phyloP scores from a whole-genome alignment of 2,329 filamentous ascomycete genomes.

The Penicillium frequentans region DNA sequence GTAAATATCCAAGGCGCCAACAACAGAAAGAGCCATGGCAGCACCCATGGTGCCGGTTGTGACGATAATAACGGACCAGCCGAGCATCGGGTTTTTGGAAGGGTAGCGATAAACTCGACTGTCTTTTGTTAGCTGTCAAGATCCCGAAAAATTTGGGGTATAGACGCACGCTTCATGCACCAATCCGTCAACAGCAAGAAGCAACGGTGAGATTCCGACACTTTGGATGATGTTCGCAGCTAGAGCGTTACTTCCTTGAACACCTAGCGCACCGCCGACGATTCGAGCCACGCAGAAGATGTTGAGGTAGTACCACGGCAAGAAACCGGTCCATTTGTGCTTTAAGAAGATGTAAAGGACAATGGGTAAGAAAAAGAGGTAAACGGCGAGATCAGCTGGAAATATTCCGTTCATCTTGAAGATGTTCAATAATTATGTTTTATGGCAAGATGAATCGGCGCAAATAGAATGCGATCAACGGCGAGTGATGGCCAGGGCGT shows the following conservation, averaged over 20 bases:
- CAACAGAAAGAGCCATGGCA: background rate
- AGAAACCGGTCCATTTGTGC: background rate
- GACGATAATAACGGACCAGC: background rate
- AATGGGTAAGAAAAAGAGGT: background rate
- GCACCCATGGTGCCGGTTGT: background rate
- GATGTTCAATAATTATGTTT: background rate
- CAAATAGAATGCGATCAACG: background rate
- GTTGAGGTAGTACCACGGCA: conserved; percentile 4
- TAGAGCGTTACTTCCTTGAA: background rate
- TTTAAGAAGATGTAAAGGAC: background rate
- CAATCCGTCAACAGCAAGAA: conserved; percentile 3
- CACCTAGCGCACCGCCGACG: conserved; percentile 3
- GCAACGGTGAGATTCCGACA: conserved; percentile 2
- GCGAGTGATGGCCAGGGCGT: background rate
- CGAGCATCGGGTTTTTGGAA: background rate
- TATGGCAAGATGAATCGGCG: background rate
- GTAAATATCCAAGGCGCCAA: background rate
- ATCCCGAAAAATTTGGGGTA: background rate
- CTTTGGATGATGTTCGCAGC: conserved; percentile 6
- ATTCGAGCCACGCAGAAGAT: conserved; percentile 7
- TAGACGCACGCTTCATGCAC: conserved; percentile 8
- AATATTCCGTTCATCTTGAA: background rate
- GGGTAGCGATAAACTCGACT: background rate
- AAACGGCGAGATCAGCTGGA: background rate
- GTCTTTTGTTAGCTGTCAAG: background rate